Evolutionary conservation across 495 filamentous ascomycete genomes (phyloP).

Genomic region (Xylaria grammica): DNA sequence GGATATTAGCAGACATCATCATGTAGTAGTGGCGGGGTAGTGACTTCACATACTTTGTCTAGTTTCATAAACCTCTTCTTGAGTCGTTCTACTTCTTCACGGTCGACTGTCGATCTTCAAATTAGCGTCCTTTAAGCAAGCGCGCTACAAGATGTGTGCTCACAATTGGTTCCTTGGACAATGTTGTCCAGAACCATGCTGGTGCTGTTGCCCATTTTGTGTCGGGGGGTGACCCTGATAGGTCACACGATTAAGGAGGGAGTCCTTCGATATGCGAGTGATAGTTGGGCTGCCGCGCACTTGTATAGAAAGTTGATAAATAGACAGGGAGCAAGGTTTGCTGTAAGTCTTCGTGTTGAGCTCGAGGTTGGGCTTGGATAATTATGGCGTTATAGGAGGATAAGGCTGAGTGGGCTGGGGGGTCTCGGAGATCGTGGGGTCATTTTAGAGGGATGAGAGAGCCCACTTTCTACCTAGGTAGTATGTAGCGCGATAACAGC

Average conservation of each 20-base stretch:
- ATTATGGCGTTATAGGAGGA: conserved; percentile 9
- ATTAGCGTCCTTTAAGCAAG: conserved; percentile 18
- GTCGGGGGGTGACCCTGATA: conserved; percentile 22
- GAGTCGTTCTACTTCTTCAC: conserved; percentile 93
- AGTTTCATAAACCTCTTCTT: conserved; percentile 99
- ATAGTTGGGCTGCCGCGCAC: neutral
- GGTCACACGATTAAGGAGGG: conserved; percentile 23
- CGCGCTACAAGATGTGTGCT: conserved; percentile 2
- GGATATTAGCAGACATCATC: neutral
- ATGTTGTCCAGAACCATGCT: conserved; percentile 92
- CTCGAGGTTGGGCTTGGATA: neutral
- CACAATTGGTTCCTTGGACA: conserved; percentile 95
- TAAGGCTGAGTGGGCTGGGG: conserved; percentile 21
- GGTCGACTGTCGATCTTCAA: conserved; percentile 70
- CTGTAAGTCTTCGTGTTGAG: neutral
- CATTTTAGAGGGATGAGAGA: conserved; percentile 16
- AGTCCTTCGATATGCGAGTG: neutral
- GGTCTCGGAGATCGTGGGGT: conserved; percentile 21
- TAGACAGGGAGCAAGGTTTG: neutral
- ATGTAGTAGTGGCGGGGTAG: conserved; percentile 9
- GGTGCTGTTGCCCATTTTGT: conserved; percentile 80
- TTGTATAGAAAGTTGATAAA: neutral
- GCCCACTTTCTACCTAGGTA: neutral
- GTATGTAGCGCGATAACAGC: neutral
- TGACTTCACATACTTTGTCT: conserved; percentile 82